phyloP scores from a whole-genome alignment of 2,329 filamentous ascomycete species.

The Neofusicoccum sp. region DNA sequence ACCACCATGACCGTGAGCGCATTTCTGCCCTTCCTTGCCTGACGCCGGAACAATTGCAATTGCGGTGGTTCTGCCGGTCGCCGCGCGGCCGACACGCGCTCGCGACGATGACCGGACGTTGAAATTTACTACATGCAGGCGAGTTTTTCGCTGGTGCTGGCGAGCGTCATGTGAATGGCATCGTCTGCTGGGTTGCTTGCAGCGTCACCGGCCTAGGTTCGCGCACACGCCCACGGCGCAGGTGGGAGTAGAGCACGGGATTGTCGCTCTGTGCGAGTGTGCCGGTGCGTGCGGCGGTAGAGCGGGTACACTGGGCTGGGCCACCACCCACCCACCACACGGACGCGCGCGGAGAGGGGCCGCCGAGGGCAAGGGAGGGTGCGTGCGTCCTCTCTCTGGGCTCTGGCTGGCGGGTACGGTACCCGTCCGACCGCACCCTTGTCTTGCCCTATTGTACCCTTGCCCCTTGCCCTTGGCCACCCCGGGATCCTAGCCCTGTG shows the following conservation, averaged over 20 bases:
- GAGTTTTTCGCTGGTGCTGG: conserved; percentile 28
- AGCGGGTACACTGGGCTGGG: conserved; percentile 1
- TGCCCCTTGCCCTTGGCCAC: no score
- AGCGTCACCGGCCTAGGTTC: conserved; percentile 7
- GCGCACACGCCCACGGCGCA: conserved; percentile 14
- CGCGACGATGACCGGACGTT: conserved; percentile 32
- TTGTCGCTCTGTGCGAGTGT: conserved; percentile 17
- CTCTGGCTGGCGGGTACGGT: not conserved
- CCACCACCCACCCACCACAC: not conserved
- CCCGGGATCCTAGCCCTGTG: no score
- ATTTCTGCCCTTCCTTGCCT: no score
- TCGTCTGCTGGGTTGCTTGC: conserved; percentile 34
- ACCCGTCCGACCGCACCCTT: not conserved
- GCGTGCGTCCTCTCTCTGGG: not conserved
- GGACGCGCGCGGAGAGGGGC: conserved; percentile 11
- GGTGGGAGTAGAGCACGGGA: conserved; percentile 18
- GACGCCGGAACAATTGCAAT: not conserved
- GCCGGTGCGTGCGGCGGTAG: not conserved
- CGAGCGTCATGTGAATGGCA: conserved; percentile 40
- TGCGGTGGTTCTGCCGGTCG: not conserved
- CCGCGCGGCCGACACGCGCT: not conserved
- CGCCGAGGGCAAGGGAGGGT: not conserved
- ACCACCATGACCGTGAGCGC: no score
- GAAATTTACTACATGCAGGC: conserved; percentile 40
- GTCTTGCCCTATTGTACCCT: no score